phyloP scores from a whole-genome alignment of 805 yeast genomes.

The Candida pini region DNA sequence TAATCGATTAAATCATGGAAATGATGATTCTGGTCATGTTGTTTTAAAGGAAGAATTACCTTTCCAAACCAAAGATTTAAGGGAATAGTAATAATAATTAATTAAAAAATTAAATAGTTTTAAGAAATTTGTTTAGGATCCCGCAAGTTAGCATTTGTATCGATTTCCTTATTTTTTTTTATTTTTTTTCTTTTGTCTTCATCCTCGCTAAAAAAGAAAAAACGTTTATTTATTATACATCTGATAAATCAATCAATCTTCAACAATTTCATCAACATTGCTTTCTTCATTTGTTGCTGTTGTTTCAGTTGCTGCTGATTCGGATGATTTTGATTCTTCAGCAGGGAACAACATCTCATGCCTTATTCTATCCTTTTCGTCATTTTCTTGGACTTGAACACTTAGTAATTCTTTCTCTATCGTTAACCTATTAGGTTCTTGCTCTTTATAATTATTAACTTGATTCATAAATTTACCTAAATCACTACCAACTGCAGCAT shows the following conservation, averaged over 20 bases:
- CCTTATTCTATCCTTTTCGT: conserved; percentile 26
- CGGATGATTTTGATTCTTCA: conserved; percentile 15
- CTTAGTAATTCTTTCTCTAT: conserved; percentile 34
- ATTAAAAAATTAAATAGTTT: no score
- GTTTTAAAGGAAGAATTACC: conserved; percentile 39
- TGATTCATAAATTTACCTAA: conserved; percentile 58
- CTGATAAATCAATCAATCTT: no score
- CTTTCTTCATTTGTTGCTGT: conserved; percentile 1
- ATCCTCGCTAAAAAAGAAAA: no score
- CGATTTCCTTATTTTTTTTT: no score
- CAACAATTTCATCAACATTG: conserved; percentile 5
- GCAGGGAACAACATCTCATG: conserved; percentile 22
- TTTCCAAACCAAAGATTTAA: conserved; percentile 43
- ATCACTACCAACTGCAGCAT: conserved; percentile 83
- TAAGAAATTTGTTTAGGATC: no score
- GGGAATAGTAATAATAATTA: conserved; percentile 25
- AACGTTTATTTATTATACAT: no score
- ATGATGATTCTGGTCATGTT: conserved; percentile 41
- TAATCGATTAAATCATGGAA: conserved; percentile 26
- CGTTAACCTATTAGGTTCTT: conserved; percentile 40
- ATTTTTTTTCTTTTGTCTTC: no score
- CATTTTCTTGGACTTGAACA: conserved; percentile 26
- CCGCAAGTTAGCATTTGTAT: no score
- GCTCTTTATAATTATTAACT: conserved; percentile 52
- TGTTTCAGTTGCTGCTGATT: conserved; percentile 1